Evolutionary conservation across 1,139 yeast species (phyloP), one percentile per base, ranked within the genome.

Genomic region (Chernovozyma sophiae-reginae): DNA sequence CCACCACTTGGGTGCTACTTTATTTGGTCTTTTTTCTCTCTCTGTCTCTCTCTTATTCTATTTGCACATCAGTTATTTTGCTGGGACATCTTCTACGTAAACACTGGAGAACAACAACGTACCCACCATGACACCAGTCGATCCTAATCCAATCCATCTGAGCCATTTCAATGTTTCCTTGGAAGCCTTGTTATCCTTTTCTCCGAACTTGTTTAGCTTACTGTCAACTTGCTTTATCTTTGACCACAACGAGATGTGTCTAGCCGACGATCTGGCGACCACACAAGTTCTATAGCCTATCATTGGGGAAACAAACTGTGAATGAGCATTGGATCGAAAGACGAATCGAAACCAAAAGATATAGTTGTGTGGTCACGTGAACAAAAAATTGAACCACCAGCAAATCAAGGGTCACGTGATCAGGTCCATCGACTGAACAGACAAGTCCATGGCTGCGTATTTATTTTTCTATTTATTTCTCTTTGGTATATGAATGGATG

Each of bases 41-140:
- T n/a, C n/a, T n/a, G n/a, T n/a, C n/a, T n/a, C n/a, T 20, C 8
- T 10, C 23, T 20, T 10, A 20, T 20, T 20, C 23, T 20, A 20
- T 20, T 20, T 20, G 23, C 23, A 20, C 23, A 7, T 10, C 10
- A 20, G 6, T 6, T 20, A 20, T 20, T 20, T 6, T 7, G 23
- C 23, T 20, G 6, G 6, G 6, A 7, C 23, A 20, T 10, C 23
- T 19, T 32, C 34, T 18, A 33, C 32, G 23, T 28, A 33, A 15
- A 30, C 45, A 32, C 68, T 60, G 25, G 68, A 64, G 59, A 62
- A 65, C 25, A 58, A 51, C 30, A 69, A 47, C 38, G 67, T 59
- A 26, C 62, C 62, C 8, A 69, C 33, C 1, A 66, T 69, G 5
- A 58, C 53, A 4, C 64, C 42, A 4, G 64, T 49, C 1, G 74